Base-by-base conservation (phyloP, 352 stramenopile genomes). In the Phytophthora tubulina region DNA sequence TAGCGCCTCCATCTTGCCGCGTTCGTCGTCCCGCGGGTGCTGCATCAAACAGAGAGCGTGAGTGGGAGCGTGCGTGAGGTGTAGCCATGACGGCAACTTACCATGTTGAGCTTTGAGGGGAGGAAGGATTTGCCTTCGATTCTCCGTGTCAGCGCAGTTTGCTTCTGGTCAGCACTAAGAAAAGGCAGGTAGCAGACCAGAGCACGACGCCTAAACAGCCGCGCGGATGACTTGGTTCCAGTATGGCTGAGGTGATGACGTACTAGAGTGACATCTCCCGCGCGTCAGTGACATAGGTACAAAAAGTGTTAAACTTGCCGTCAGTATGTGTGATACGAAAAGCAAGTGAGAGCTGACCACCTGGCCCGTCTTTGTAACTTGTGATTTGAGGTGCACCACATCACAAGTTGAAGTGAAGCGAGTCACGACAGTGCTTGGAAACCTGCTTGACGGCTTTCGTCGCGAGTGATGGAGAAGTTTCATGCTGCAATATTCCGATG, bases 1-100 rank as follows among this genome's bases (percentile, higher is more conserved):
- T n/a, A 90, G 79, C 58, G 80, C 75, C 74, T 95, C 88, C 88
- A 95, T 95, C 63, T 82, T 86, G 49, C 77, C 79, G 36, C 81
- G 83, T 49, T 85, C 80, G 64, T 71, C 72, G 68, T 79, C 70
- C 17, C 60, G 63, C 42, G 46, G 61, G 63, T 78, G 70, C 69
- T 86, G 61, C 30, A 46, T 7, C 6, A 54, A 10, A 30, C 14
- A 54, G 39, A 53, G 44, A 36, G 6, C 35, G 27, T 57, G 35
- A 59, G 36, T 51, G 15, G 17, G 17, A 4, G 45, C 4, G 4
- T 15, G 27, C 11, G 33, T 3, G 36, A 33, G 27, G 39, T 61
- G 57, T 61, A 69, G 54, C 63, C 63, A 76, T 76, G 6, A n/a
- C 15, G 1, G 4, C 15, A 1, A 21, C 17, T 9, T 68, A 75